These are phyloP conservation scores for Penicillium salamii DNA, from an alignment of 495 filamentous ascomycete species.

Conservation along the genomic window DNA sequence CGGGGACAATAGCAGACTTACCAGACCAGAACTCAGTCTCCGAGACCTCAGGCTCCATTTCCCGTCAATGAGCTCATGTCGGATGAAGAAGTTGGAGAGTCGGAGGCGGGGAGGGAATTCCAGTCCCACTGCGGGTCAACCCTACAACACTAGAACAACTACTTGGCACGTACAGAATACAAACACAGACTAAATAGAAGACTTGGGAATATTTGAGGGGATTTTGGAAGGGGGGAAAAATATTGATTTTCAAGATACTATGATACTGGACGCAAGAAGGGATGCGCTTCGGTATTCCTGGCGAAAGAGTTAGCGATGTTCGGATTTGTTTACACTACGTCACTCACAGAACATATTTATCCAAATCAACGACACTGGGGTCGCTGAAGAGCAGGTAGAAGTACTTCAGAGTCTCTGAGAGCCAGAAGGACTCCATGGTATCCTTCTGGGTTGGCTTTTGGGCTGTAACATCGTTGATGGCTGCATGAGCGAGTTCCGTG, in stretches of 20 bases:
- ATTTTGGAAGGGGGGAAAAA: constrained; percentile 8
- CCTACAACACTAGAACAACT: neutral
- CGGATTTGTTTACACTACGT: constrained; percentile 6
- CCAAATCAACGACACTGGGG: constrained; percentile 68
- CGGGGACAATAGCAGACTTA: constrained; percentile 38
- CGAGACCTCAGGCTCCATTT: constrained; percentile 58
- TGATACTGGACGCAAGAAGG: constrained; percentile 45
- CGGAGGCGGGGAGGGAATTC: constrained; percentile 22
- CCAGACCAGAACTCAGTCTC: constrained; percentile 93
- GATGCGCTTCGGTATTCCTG: constrained; percentile 58
- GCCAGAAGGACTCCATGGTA: constrained; percentile 62
- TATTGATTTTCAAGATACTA: constrained; percentile 27
- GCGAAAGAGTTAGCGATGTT: constrained; percentile 12
- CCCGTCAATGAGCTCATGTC: constrained; percentile 46
- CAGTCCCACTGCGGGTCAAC: constrained; percentile 17
- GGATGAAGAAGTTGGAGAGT: constrained; percentile 25
- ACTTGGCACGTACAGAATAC: neutral
- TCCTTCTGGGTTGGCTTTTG: constrained; percentile 37
- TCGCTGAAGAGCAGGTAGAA: constrained; percentile 75
- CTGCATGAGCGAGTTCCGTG: constrained; percentile 65
- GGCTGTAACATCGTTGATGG: constrained; percentile 71
- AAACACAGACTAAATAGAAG: too few species aligned
- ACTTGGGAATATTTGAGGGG: too few species aligned
- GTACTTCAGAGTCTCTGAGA: constrained; percentile 77
- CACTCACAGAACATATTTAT: constrained; percentile 77